phyloP scores from a whole-genome alignment of 345 rosid genomes.

The Hevea brasiliensis region DNA sequence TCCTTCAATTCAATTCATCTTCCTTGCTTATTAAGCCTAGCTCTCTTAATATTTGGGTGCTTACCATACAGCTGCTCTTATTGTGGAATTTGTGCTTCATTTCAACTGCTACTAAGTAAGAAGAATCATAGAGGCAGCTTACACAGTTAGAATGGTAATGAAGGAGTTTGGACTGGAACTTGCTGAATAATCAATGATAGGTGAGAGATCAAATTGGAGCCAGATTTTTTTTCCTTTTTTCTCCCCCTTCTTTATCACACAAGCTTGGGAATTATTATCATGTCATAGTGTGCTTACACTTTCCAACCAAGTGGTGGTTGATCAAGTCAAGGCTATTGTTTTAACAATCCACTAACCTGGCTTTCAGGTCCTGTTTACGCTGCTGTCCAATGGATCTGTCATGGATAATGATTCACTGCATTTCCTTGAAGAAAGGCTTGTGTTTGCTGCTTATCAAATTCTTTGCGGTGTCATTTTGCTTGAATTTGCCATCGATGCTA shows the following conservation, averaged over 20 bases:
- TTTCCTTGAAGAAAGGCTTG: slow-evolving; percentile 56
- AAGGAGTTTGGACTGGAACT: slow-evolving; percentile 62
- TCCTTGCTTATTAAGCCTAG: not conserved
- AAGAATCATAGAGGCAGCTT: slow-evolving; percentile 37
- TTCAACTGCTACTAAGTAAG: slow-evolving; percentile 40
- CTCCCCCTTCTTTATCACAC: too few relatives aligned
- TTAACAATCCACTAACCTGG: slow-evolving; percentile 80
- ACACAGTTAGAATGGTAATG: slow-evolving; percentile 48
- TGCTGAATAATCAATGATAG: slow-evolving; percentile 50
- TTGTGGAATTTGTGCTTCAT: not conserved
- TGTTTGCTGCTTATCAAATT: slow-evolving; percentile 49
- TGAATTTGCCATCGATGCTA: slow-evolving; percentile 67
- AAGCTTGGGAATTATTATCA: too few relatives aligned
- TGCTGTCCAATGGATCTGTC: too few relatives aligned
- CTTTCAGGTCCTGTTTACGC: slow-evolving; percentile 58
- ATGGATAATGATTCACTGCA: slow-evolving; percentile 51
- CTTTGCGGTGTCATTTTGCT: too few relatives aligned
- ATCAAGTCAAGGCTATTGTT: slow-evolving; percentile 63
- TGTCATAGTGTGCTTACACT: too few relatives aligned
- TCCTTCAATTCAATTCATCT: not conserved
- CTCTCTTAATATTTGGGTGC: not conserved
- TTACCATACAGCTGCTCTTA: not conserved
- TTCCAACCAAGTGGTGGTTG: slow-evolving; percentile 47
- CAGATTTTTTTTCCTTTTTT: too few relatives aligned
- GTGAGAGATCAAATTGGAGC: slow-evolving; percentile 49